phyloP scores from a whole-genome alignment of 2,329 filamentous ascomycete genomes.

The Acephala macrosclerotiorum region DNA sequence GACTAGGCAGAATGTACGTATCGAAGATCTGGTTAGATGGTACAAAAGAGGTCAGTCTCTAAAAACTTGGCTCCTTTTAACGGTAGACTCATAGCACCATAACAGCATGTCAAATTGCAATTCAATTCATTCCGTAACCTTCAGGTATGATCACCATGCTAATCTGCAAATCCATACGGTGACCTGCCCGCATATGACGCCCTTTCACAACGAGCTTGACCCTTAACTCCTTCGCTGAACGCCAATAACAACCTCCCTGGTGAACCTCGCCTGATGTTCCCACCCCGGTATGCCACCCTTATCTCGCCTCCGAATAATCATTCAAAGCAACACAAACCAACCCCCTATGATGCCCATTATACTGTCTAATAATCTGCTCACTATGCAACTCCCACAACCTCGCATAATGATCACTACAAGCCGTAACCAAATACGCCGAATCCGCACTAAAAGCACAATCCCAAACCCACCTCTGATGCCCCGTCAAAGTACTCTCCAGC shows the following conservation, averaged over 20 bases:
- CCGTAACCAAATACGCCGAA: slow-evolving; percentile 76
- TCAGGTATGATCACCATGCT: not conserved
- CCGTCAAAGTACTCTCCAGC: slow-evolving; percentile 73
- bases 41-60: too few relatives aligned
- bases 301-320: slow-evolving; percentile 35
- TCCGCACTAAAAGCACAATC: slow-evolving; percentile 80
- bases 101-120: not conserved
- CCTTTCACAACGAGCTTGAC: not conserved
- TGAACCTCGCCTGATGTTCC: too few relatives aligned
- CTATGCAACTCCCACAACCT: slow-evolving; percentile 75
- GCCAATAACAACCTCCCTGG: not conserved
- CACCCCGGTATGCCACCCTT: slow-evolving; percentile 12
- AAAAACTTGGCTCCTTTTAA: too few relatives aligned
- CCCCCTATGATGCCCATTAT: slow-evolving; percentile 78
- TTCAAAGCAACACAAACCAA: slow-evolving; percentile 35
- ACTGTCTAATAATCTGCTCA: slow-evolving; percentile 75
- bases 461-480: slow-evolving; percentile 81
- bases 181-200: not conserved
- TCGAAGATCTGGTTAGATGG: too few relatives aligned
- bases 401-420: slow-evolving; percentile 78
- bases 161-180: not conserved
- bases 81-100: too few relatives aligned
- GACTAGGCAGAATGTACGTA: too few relatives aligned
- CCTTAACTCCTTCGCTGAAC: slow-evolving; percentile 8
- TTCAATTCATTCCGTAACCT: slow-evolving; percentile 2